Evolutionary conservation across 75 land plant genomes (phyloP), one percentile per base, ranked within the genome.

Genomic region (Larix kaempferi): DNA sequence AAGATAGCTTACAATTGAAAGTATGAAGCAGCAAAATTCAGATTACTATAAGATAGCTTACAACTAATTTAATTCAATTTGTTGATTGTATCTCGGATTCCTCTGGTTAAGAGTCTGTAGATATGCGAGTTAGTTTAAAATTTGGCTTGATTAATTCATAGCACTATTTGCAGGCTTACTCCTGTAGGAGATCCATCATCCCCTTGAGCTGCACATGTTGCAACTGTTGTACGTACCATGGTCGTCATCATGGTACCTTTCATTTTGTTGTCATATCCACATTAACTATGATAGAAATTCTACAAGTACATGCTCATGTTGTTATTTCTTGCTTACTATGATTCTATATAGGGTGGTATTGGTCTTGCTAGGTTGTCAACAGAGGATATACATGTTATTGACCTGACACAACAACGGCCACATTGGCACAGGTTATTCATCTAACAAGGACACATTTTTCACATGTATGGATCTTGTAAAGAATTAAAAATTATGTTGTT

Each of bases 311-410:
- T 29, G 13, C 54, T 56, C 11, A 54, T 14, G 21, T 8, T 14
- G 41, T 35, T 81, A 22, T 63, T 35, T 63, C 23, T 65, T 57
- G 73, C 73, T 76, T 74, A 26, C 23, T 15, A 39, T 25, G 29
- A 21, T 80, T 74, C 37, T 57, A 76, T 74, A 8, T 80, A 96
- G 99, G 99, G 99, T 80, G 99, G 99, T 19, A 96, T 96, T 85
- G 99, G 99, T 56, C 99, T 98, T 75, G 88, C 98, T 80, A 98
- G 99, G 21, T 82, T 96, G 66, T 96, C 98, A 74, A 84, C 95
- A n/a, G 99, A 94, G 85, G 99, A 96, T 82, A 89, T 96, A 79
- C 99, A 96, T 88, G 99, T 96, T 82, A 86, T 96, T 35, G 99
- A 96, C 66, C 87, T 96, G 13, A 96, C 99, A 75, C 98, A 92